Base-by-base conservation (phyloP, 257 asterid species). In the Paulownia fortunei region DNA sequence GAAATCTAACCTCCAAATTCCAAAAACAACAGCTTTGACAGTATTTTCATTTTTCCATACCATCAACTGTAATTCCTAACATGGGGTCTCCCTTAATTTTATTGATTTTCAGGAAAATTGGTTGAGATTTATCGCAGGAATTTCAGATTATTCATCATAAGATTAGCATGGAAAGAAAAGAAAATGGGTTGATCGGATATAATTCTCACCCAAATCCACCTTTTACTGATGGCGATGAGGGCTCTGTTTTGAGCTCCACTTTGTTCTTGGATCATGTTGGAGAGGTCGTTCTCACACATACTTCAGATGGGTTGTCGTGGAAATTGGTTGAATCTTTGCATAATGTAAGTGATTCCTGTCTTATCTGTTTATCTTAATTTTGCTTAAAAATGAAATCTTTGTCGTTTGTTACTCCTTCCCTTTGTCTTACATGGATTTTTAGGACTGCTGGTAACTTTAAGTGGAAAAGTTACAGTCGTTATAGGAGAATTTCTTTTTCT, bases 301-400 rank as follows among this genome's bases (percentile, higher is more conserved):
- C 87, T 79, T 79, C 90, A 15, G 84, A 88, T 69, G 88, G 87
- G 16, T 76, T 95, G 84, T 89, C 91, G 24, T 95, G 98, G 97
- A 84, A 86, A 83, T 82, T 83, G 64, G 67, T 77, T 70, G 90
- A 90, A 78, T 78, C 90, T n/a, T 44, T 58, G 51, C 39, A 62
- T 79, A 69, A 83, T 75, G 99, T 91, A 73, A 87, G 97, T 75
- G 26, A 55, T 42, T 69, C 52, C 27, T 44, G 19, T 41, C 49
- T 69, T 52, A 61, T 72, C 32, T 37, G 62, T 13, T 30, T 55
- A 19, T 64, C 19, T 13, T 36, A 5, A 5, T 61, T 36, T 51
- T 42, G 11, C 27, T 19, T 65, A 23, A 65, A 76, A 15, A 1
- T 62, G 10, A 5, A n/a, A 8, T 13, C 36, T 1, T 16, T 24